Base-by-base conservation (phyloP, 345 rosid genomes). In the Brassica juncea region DNA sequence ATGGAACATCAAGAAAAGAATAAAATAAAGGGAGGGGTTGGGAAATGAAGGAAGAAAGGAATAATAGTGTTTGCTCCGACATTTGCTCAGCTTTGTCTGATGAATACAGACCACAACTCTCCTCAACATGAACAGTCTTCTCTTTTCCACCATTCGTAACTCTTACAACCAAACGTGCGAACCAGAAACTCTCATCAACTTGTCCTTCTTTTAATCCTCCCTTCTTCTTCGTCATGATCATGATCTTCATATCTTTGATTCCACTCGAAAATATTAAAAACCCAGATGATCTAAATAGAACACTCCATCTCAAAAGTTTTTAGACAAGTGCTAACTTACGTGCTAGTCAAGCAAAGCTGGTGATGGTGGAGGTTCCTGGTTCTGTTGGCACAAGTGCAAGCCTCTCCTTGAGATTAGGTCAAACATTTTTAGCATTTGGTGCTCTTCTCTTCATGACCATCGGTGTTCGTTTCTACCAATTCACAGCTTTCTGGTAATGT, bases 391-490 rank as follows among this genome's bases (percentile, higher is more conserved):
- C 97, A 37, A 83, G 87, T 74, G 89, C 88, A 21, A 82, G 97
- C 80, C 89, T 92, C 73, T 85, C 94, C 30, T 82, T 94, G 84
- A 88, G 98, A 83, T 81, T 94, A 83, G 93, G 90, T 11, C 97
- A 94, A 80, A 81, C 90, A 64, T 63, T 87, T 4, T 92, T 94
- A 80, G 89, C 98, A 23, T 82, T 85, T 61, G 94, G 93, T 61
- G 89, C 97, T 85, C 94, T 94, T 54, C 92, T 90, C 49, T 89
- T 89, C 84, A 90, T 94, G 97, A 86, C 94, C 68, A 16, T 89
- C n/a, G 98, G 90, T 70, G 91, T 84, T 79, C 88, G 90, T 62
- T 94, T 92, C 88, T 90, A 90, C 73, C 88, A 89, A 86, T 90
- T 88, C 89, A 90, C 98, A 47, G 86, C 97, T 84, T 90, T 92